Conservation (phyloP, 2,329 filamentous ascomycete species). For the Fusarium sambucinum region DNA sequence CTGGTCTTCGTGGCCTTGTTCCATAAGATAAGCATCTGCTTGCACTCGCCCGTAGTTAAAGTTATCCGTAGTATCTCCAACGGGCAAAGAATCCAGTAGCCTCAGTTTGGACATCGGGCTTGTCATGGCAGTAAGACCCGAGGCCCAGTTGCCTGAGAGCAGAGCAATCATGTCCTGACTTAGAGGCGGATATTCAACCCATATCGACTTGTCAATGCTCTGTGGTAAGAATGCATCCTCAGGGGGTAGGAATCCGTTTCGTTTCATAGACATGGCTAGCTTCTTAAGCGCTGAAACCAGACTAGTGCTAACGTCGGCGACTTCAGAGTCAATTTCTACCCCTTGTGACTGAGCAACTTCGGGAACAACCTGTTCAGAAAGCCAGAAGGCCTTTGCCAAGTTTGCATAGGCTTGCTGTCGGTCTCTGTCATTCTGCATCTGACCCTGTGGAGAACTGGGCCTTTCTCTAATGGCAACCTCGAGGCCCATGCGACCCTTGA, state of each 20-base stretch:
- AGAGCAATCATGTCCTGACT: slow-evolving; percentile 78
- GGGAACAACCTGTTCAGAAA: slow-evolving; percentile 68
- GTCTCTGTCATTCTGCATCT: slow-evolving; percentile 66
- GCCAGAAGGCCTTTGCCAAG: slow-evolving; percentile 87
- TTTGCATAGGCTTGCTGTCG: slow-evolving; percentile 86
- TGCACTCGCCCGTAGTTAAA: slow-evolving; percentile 86
- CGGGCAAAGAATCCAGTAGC: slow-evolving; percentile 76
- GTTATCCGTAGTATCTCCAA: slow-evolving; percentile 78
- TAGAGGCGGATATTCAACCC: slow-evolving; percentile 81
- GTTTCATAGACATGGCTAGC: slow-evolving; percentile 83
- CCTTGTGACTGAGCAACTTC: slow-evolving; percentile 61
- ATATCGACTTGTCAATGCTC: slow-evolving; percentile 83
- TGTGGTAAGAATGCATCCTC: slow-evolving; percentile 78
- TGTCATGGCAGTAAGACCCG: slow-evolving; percentile 61
- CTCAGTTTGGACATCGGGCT: slow-evolving; percentile 62
- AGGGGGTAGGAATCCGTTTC: slow-evolving; percentile 82
- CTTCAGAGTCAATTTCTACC: slow-evolving; percentile 58
- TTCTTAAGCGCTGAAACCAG: slow-evolving; percentile 77
- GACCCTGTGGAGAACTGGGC: slow-evolving; percentile 62
- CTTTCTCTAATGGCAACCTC: slow-evolving; percentile 78
- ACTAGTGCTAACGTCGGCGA: slow-evolving; percentile 65
- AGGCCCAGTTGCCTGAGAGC: slow-evolving; percentile 71
- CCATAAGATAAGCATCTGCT: slow-evolving; percentile 79
- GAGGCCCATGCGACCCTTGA: slow-evolving; percentile 81
- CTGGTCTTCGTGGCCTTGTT: slow-evolving; percentile 76